These are phyloP conservation scores for Tricholoma bakamatsutake DNA, from an alignment of 768 basidiomycete genomes.

Conservation along the genomic window DNA sequence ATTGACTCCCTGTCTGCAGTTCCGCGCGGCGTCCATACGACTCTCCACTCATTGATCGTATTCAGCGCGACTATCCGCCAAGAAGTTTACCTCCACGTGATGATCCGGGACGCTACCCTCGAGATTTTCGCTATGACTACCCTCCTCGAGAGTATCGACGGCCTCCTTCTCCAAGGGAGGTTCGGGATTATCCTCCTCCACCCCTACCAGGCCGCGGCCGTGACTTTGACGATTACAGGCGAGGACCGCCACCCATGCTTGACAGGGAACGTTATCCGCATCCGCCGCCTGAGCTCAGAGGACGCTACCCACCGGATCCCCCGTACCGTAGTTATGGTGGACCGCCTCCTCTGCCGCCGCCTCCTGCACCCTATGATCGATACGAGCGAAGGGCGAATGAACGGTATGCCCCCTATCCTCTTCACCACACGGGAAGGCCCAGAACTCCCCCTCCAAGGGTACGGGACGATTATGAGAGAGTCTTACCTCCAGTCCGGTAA, in stretches of 20 bases:
- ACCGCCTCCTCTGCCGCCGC: slow-evolving; percentile 42
- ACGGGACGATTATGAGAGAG: slow-evolving; percentile 62
- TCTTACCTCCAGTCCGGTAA: slow-evolving; percentile 47
- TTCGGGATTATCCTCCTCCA: slow-evolving; percentile 55
- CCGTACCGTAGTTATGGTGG: slow-evolving; percentile 48
- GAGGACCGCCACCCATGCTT: slow-evolving; percentile 34
- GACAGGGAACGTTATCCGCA: slow-evolving; percentile 53
- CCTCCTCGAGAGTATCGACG: slow-evolving; percentile 60
- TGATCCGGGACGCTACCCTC: slow-evolving; percentile 43
- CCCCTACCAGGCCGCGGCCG: slow-evolving; percentile 46
- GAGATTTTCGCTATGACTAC: slow-evolving; percentile 61
- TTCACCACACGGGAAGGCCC: slow-evolving; percentile 48
- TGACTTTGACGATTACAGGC: slow-evolving; percentile 69
- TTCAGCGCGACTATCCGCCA: slow-evolving; percentile 50
- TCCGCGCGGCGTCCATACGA: slow-evolving; percentile 44
- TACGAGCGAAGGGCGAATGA: slow-evolving; percentile 54
- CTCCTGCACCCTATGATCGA: slow-evolving; percentile 52
- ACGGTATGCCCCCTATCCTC: slow-evolving; percentile 37
- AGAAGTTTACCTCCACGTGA: slow-evolving; percentile 44
- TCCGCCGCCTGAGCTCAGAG: slow-evolving; percentile 44
- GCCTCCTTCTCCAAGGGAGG: slow-evolving; percentile 60
- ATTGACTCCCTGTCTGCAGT: slow-evolving; percentile 6
- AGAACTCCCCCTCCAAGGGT: slow-evolving; percentile 46
- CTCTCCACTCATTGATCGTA: slow-evolving; percentile 51
- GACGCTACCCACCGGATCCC: slow-evolving; percentile 53